Percentiles rank a stretch among this genome's conserved stretches.
phyloP scores from a whole-genome alignment of 1,139 yeast genomes.

The Barnettozyma hawaiiensis region DNA sequence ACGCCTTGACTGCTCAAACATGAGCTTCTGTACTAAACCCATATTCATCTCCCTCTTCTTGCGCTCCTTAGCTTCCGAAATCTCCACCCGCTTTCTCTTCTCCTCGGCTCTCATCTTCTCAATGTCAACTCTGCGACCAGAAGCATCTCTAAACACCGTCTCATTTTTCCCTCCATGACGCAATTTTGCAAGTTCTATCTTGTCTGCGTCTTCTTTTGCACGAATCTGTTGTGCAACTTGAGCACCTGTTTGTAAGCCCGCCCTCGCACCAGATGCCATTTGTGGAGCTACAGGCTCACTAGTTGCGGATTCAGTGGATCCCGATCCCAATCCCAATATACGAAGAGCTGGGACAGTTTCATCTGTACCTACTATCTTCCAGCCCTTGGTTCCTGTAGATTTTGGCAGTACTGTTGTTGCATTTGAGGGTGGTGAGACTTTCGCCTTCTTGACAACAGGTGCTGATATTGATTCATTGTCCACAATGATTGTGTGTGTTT shows the following conservation, averaged over 20 bases:
- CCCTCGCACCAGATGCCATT: constrained; percentile 38
- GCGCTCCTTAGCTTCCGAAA: constrained; percentile 27
- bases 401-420: background rate
- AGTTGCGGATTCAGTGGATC: background rate
- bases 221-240: constrained; percentile 33
- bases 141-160: constrained; percentile 56
- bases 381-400: constrained; percentile 1
- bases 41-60: constrained; percentile 34
- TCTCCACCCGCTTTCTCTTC: constrained; percentile 27
- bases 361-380: background rate
- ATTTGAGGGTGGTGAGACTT: background rate
- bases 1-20: constrained; percentile 25
- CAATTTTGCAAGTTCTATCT: constrained; percentile 12
- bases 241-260: constrained; percentile 42
- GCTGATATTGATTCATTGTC: background rate
- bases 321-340: background rate
- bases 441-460: background rate
- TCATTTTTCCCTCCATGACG: constrained; percentile 20
- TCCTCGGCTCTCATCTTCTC: constrained; percentile 30
- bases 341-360: background rate
- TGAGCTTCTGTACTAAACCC: constrained; percentile 40
- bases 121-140: constrained; percentile 48
- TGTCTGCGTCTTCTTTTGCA: constrained; percentile 27
- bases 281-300: constrained; percentile 8
- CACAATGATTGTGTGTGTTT: background rate